phyloP scores from a whole-genome alignment of 2,329 filamentous ascomycete species.

The Orbilia quercus region DNA sequence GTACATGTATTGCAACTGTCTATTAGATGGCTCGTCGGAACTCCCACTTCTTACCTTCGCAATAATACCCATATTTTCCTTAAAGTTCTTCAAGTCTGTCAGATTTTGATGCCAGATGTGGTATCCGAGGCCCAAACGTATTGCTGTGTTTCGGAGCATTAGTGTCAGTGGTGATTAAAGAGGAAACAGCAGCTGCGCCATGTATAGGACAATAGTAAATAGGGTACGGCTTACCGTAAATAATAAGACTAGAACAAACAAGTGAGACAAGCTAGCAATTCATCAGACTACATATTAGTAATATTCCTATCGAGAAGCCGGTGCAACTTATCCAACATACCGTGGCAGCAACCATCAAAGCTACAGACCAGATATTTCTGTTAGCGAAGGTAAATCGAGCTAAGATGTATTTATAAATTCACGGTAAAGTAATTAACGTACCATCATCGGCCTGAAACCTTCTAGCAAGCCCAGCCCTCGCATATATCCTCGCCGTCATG shows the following conservation, averaged over 20 bases:
- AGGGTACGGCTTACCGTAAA: constrained; percentile 41
- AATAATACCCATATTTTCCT: constrained; percentile 28
- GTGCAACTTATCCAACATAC: constrained; percentile 26
- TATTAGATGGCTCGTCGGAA: not conserved
- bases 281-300: no score
- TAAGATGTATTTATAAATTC: no score
- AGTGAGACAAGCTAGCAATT: constrained; percentile 39
- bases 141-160: constrained; percentile 9
- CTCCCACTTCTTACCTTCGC: constrained; percentile 20
- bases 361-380: constrained; percentile 9
- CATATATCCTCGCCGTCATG: constrained; percentile 51
- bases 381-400: not conserved
- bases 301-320: no score
- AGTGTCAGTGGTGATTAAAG: no score
- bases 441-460: constrained; percentile 52
- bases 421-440: no score
- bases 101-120: constrained; percentile 52
- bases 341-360: constrained; percentile 46
- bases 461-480: constrained; percentile 38
- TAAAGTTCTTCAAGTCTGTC: constrained; percentile 28
- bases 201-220: no score
- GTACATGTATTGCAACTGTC: not conserved
- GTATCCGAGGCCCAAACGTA: constrained; percentile 41
- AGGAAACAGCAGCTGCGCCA: no score
- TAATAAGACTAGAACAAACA: constrained; percentile 46